Percentiles rank a stretch among this genome's conserved stretches.
Conservation (phyloP, 345 rosid genomes). For the Sonneratia caseolaris region DNA sequence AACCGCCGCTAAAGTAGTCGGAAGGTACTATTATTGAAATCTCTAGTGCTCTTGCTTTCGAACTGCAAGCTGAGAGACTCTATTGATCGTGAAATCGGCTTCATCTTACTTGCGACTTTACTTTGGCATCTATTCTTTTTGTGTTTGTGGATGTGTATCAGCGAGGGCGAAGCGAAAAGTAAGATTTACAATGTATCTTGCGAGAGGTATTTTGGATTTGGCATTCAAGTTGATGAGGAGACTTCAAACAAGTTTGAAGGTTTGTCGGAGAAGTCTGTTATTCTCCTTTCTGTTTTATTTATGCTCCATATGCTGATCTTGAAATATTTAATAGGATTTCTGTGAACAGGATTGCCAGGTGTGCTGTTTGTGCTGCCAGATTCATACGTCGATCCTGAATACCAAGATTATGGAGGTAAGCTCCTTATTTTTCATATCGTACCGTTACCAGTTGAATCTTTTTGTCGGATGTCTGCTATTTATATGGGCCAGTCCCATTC, state of each 20-base stretch:
- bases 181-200: slow-evolving; percentile 88
- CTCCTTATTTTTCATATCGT: neutral
- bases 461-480: neutral
- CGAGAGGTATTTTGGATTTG: slow-evolving; percentile 94
- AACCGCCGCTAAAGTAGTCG: slow-evolving; percentile 74
- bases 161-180: slow-evolving; percentile 90
- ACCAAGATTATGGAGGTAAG: slow-evolving; percentile 93
- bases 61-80: neutral
- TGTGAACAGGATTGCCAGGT: slow-evolving; percentile 61
- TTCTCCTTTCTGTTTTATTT: neutral
- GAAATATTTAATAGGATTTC: neutral
- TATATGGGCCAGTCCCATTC: neutral
- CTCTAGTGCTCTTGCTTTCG: neutral
- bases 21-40: slow-evolving; percentile 35
- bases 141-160: slow-evolving; percentile 16
- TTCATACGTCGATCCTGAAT: slow-evolving; percentile 81
- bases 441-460: neutral
- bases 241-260: slow-evolving; percentile 91
- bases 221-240: slow-evolving; percentile 94
- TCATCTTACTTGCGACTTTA: neutral
- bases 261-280: slow-evolving; percentile 12
- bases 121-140: neutral
- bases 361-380: slow-evolving; percentile 90
- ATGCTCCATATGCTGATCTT: neutral
- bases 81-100: neutral